Evolutionary conservation across 129 eudicot genomes (phyloP).

Genomic region (Centaurea solstitialis): DNA sequence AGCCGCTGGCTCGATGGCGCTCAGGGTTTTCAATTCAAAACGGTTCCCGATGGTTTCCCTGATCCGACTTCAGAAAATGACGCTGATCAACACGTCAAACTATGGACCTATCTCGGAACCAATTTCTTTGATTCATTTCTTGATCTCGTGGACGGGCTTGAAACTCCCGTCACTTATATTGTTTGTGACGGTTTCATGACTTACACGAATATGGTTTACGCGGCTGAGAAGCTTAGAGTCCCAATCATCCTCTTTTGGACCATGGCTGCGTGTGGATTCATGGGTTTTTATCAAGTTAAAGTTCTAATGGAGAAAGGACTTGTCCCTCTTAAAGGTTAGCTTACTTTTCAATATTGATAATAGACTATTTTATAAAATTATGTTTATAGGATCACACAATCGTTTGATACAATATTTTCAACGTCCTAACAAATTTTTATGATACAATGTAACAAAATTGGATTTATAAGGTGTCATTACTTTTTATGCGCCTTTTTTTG

Average conservation of each 20-base stretch:
- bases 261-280: slow-evolving; percentile 50
- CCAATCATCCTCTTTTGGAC: slow-evolving; percentile 43
- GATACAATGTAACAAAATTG: too few relatives aligned
- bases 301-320: slow-evolving; percentile 41
- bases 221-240: slow-evolving; percentile 40
- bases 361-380: too few relatives aligned
- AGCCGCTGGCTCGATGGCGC: not conserved
- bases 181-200: slow-evolving; percentile 54
- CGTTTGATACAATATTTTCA: too few relatives aligned
- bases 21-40: slow-evolving; percentile 37
- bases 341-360: not conserved
- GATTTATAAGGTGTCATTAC: too few relatives aligned
- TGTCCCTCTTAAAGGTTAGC: slow-evolving; percentile 50
- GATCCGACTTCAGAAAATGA: not conserved
- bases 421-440: too few relatives aligned
- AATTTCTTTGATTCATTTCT: slow-evolving; percentile 36
- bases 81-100: slow-evolving; percentile 1
- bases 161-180: slow-evolving; percentile 36
- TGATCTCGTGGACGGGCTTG: slow-evolving; percentile 27
- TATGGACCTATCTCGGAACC: slow-evolving; percentile 14
- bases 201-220: slow-evolving; percentile 33
- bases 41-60: slow-evolving; percentile 40
- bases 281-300: slow-evolving; percentile 44
- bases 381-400: too few relatives aligned
- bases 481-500: too few relatives aligned